A percentile compares a stretch with the other conserved stretches of the same genome.
These are phyloP conservation scores for Forsythia suspensa DNA, from an alignment of 257 asterid genomes.

Conservation along the genomic window DNA sequence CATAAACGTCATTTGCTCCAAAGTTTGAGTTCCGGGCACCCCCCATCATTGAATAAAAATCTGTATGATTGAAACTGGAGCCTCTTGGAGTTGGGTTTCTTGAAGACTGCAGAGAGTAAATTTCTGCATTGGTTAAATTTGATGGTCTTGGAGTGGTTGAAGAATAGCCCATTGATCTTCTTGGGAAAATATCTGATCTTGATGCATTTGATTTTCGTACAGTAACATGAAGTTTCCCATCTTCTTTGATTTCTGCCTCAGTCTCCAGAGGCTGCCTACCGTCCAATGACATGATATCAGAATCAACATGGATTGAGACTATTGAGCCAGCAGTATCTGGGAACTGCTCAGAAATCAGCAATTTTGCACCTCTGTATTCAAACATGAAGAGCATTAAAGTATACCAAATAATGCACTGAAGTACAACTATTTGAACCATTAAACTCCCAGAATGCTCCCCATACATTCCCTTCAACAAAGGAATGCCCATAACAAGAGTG, in stretches of 20 bases:
- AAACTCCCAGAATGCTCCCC: slow-evolving; percentile 66
- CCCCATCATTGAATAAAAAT: slow-evolving; percentile 75
- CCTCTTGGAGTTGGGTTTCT: slow-evolving; percentile 89
- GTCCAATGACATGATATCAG: slow-evolving; percentile 79
- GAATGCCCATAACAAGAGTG: slow-evolving; percentile 95
- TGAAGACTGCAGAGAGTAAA: slow-evolving; percentile 82
- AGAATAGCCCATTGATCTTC: slow-evolving; percentile 62
- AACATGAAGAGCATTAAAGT: slow-evolving; percentile 88
- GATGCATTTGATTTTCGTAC: slow-evolving; percentile 81
- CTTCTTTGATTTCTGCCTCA: slow-evolving; percentile 68
- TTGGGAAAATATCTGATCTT: slow-evolving; percentile 70
- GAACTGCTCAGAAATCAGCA: slow-evolving; percentile 82
- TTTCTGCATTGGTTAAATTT: slow-evolving; percentile 79
- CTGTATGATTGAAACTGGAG: slow-evolving; percentile 81
- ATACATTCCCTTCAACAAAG: slow-evolving; percentile 82
- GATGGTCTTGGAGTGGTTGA: slow-evolving; percentile 78
- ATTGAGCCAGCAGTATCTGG: slow-evolving; percentile 86
- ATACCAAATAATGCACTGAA: slow-evolving; percentile 92
- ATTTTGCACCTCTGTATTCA: slow-evolving; percentile 74
- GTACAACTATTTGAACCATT: slow-evolving; percentile 92
- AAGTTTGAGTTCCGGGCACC: slow-evolving; percentile 71
- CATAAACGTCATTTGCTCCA: slow-evolving; percentile 66
- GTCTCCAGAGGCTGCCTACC: slow-evolving; percentile 79
- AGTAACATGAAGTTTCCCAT: slow-evolving; percentile 80
- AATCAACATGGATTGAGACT: slow-evolving; percentile 83